Conservation (phyloP, 805 yeast species). For the Metschnikowia borealis region DNA sequence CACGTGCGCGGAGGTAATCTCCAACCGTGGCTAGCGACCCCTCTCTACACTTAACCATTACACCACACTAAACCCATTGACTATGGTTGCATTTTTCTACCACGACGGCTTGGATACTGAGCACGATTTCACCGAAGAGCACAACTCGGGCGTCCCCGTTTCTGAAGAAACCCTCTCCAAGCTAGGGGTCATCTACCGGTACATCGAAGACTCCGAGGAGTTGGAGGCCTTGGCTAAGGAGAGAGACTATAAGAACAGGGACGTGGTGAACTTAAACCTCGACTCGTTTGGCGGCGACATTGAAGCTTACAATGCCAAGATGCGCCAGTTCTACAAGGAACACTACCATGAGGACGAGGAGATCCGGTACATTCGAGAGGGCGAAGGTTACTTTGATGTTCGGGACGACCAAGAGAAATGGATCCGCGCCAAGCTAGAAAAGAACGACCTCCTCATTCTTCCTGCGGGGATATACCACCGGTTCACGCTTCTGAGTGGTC, state of each 20-base stretch:
- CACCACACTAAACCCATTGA: neutral
- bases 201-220: constrained; percentile 45
- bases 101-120: constrained; percentile 58
- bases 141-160: constrained; percentile 64
- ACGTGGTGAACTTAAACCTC: constrained; percentile 58
- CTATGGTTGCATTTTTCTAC: constrained; percentile 47
- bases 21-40: neutral
- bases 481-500: constrained; percentile 63
- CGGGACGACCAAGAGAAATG: constrained; percentile 61
- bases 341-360: constrained; percentile 97
- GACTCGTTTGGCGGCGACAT: constrained; percentile 57
- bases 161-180: constrained; percentile 44
- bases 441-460: constrained; percentile 64
- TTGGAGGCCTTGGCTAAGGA: constrained; percentile 66
- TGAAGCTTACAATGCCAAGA: constrained; percentile 55
- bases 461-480: constrained; percentile 96
- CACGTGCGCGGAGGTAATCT: constrained; percentile 3
- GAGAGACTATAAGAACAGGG: constrained; percentile 78
- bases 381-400: constrained; percentile 90
- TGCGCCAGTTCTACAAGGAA: constrained; percentile 70
- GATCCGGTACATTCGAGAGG: constrained; percentile 83
- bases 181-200: constrained; percentile 67
- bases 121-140: constrained; percentile 62
- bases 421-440: constrained; percentile 66
- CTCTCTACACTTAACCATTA: neutral